Conservation (phyloP, 352 stramenopile genomes). For the Globisporangium carolinianum region DNA sequence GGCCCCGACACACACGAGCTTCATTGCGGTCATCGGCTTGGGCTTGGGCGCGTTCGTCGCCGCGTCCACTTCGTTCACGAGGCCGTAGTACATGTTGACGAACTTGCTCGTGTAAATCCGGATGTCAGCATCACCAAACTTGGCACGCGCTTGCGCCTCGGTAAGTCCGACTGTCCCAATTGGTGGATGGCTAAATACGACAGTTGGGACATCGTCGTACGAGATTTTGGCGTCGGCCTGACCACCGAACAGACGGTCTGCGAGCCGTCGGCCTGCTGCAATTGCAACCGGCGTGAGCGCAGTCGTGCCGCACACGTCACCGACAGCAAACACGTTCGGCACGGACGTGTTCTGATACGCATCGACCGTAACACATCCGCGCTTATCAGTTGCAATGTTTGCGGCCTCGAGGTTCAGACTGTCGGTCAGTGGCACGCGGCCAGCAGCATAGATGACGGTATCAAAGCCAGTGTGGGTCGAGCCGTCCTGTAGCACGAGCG, state of each 20-base stretch:
- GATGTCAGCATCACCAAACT: constrained; percentile 88
- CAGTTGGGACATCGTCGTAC: constrained; percentile 92
- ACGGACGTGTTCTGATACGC: constrained; percentile 89
- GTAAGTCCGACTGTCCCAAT: constrained; percentile 94
- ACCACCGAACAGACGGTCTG: constrained; percentile 86
- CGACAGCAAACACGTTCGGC: constrained; percentile 72
- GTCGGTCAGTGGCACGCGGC: constrained; percentile 34
- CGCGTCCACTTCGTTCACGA: constrained; percentile 63
- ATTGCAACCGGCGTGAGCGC: constrained; percentile 85
- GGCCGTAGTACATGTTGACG: constrained; percentile 94
- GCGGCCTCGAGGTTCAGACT: constrained; percentile 67
- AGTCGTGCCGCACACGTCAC: constrained; percentile 56
- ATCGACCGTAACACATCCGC: constrained; percentile 81
- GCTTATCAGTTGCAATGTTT: constrained; percentile 48
- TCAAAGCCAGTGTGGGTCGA: constrained; percentile 49
- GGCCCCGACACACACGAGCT: constrained; percentile 87
- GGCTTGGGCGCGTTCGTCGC: constrained; percentile 26
- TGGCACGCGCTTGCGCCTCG: constrained; percentile 80
- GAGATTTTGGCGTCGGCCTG: constrained; percentile 44
- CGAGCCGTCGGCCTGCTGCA: constrained; percentile 70
- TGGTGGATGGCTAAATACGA: constrained; percentile 94
- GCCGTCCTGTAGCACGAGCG: constrained; percentile 38
- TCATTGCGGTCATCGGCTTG: constrained; percentile 94
- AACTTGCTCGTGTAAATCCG: constrained; percentile 93
- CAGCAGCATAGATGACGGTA: constrained; percentile 85